Conservation (phyloP, 1,284 basidiomycete genomes). For the Ceratobasidium sp. region DNA sequence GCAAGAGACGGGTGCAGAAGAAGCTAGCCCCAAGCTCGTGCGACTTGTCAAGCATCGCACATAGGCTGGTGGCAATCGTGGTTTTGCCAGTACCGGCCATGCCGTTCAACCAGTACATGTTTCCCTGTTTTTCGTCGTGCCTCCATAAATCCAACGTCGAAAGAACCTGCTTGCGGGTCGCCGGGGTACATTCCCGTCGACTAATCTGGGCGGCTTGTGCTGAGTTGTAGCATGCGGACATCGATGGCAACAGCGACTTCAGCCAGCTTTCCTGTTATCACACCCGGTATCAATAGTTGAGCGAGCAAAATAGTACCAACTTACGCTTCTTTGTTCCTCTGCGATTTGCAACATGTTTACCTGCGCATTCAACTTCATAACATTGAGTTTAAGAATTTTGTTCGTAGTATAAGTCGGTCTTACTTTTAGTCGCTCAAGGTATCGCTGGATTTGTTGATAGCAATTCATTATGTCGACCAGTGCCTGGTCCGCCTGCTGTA, state of each 20-base stretch:
- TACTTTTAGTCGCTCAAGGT: too few species aligned
- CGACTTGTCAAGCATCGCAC: background rate
- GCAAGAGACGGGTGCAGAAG: slow-evolving; percentile 46
- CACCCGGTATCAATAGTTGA: too few species aligned
- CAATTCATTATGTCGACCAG: too few species aligned
- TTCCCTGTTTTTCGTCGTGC: background rate
- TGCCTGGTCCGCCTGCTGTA: too few species aligned
- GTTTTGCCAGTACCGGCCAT: slow-evolving; percentile 14
- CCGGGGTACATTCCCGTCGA: background rate
- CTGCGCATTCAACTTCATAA: too few species aligned
- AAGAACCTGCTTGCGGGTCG: background rate
- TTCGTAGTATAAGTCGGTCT: too few species aligned
- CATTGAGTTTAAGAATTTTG: too few species aligned
- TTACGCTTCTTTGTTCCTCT: too few species aligned
- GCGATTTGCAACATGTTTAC: too few species aligned
- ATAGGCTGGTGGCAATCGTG: slow-evolving; percentile 6
- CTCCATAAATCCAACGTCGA: background rate
- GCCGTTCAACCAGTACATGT: slow-evolving; percentile 10
- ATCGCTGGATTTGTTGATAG: too few species aligned
- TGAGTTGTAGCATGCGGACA: background rate
- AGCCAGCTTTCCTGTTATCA: background rate
- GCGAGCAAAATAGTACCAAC: too few species aligned
- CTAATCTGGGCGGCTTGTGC: background rate
- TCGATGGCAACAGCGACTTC: background rate
- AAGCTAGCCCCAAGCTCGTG: slow-evolving; percentile 44